Percentiles rank a stretch among this genome's conserved stretches.
These are phyloP conservation scores for Pseudogymnoascus sp. DNA, from an alignment of 2,329 filamentous ascomycete genomes.

Conservation along the genomic window DNA sequence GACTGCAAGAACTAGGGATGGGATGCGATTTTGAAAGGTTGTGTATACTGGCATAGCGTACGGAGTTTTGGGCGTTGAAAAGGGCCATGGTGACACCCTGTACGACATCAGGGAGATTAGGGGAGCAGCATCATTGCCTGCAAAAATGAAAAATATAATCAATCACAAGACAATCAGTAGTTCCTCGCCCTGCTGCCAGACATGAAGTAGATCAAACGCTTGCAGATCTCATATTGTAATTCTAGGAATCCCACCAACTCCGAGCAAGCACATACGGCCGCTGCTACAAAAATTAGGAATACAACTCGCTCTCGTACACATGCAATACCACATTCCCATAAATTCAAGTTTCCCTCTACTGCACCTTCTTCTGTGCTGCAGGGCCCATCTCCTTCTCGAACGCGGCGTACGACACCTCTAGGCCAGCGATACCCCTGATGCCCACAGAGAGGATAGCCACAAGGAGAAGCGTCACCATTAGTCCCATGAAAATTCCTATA, in stretches of 20 bases:
- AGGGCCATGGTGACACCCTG: not conserved
- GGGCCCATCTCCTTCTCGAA: constrained; percentile 96
- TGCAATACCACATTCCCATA: not conserved
- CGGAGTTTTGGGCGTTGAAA: constrained; percentile 9
- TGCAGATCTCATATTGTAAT: constrained; percentile 7
- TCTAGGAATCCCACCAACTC: constrained; percentile 9
- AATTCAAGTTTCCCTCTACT: constrained; percentile 25
- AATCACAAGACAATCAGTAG: not conserved
- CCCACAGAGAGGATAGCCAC: constrained; percentile 73
- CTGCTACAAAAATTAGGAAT: not conserved
- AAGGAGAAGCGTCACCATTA: constrained; percentile 64
- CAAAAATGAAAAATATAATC: not conserved
- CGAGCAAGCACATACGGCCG: constrained; percentile 4
- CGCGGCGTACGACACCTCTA: constrained; percentile 86
- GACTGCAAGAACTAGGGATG: not conserved
- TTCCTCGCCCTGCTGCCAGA: not conserved
- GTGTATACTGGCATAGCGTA: constrained; percentile 7
- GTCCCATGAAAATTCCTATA: constrained; percentile 79
- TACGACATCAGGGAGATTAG: not conserved
- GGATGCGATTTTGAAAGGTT: not conserved
- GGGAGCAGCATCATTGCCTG: not conserved
- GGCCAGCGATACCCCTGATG: constrained; percentile 65
- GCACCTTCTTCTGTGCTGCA: constrained; percentile 77
- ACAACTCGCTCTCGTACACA: constrained; percentile 7
- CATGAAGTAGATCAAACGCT: not conserved